These are phyloP conservation scores for Echites panduratus DNA, from an alignment of 257 asterid species.

Conservation along the genomic window DNA sequence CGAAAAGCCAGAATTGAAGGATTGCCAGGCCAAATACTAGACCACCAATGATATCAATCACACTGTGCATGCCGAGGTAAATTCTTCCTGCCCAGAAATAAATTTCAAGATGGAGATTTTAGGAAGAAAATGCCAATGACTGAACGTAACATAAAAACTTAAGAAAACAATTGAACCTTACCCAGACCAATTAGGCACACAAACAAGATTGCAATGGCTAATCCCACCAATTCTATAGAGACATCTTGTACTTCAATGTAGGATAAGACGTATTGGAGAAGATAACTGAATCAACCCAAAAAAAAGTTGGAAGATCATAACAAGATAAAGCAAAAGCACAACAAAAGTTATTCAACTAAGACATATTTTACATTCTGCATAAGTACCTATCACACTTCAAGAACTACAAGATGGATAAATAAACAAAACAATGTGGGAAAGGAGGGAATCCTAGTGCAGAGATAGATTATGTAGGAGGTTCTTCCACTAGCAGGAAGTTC, in stretches of 20 bases:
- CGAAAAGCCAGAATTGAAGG: slow-evolving; percentile 69
- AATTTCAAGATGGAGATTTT: slow-evolving; percentile 14
- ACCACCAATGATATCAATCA: slow-evolving; percentile 73
- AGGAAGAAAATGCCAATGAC: not conserved
- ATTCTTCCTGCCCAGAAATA: slow-evolving; percentile 57
- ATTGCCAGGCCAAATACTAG: slow-evolving; percentile 63
- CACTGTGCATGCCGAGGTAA: slow-evolving; percentile 96
- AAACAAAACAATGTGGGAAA: not conserved
- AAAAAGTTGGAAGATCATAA: not conserved
- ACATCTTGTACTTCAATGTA: slow-evolving; percentile 37
- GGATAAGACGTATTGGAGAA: slow-evolving; percentile 55
- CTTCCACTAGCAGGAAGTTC: not conserved
- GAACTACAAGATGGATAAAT: not conserved
- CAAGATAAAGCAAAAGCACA: not conserved
- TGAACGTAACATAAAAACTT: slow-evolving; percentile 11
- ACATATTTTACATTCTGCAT: not conserved
- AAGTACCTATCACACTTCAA: not conserved
- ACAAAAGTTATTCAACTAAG: not conserved
- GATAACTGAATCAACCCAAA: slow-evolving; percentile 44
- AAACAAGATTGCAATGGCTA: slow-evolving; percentile 42
- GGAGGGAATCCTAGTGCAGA: not conserved
- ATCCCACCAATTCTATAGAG: slow-evolving; percentile 34
- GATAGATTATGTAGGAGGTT: not conserved
- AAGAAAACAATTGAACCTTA: slow-evolving; percentile 24
- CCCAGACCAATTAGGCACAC: slow-evolving; percentile 70